These are phyloP conservation scores for Russula ochroleuca DNA, from an alignment of 768 basidiomycete species.

Conservation along the genomic window DNA sequence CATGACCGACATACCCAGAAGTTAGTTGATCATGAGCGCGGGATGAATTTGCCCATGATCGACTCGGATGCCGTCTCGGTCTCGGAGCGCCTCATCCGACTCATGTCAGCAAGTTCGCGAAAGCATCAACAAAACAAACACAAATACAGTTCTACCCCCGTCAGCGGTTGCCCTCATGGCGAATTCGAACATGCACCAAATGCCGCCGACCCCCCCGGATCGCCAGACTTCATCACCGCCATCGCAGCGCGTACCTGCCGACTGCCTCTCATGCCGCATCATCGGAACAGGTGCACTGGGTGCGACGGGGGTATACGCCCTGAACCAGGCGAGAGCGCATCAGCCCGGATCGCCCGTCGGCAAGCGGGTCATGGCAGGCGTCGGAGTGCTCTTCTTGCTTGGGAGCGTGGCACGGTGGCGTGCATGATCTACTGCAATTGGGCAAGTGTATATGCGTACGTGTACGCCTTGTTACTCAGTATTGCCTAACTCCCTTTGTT, in stretches of 20 bases:
- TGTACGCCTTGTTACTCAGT: neutral
- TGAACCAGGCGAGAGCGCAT: conserved; percentile 56
- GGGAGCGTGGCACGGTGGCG: conserved; percentile 26
- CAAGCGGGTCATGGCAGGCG: conserved; percentile 56
- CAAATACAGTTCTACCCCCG: neutral
- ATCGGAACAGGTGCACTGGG: conserved; percentile 62
- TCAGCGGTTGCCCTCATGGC: neutral
- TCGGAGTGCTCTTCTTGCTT: conserved; percentile 43
- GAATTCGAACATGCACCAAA: neutral
- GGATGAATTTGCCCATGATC: neutral
- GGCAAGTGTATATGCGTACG: neutral
- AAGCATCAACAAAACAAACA: neutral
- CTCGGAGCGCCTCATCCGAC: neutral
- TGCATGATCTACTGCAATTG: neutral
- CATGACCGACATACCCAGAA: neutral
- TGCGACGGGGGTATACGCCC: conserved; percentile 61
- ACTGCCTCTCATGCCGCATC: conserved; percentile 68
- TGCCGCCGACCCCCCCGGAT: neutral
- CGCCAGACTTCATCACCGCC: neutral
- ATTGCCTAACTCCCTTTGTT: neutral
- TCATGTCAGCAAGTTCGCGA: neutral
- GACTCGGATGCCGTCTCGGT: no score
- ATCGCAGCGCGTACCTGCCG: conserved; percentile 27
- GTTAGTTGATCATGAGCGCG: no score
- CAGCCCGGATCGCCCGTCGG: conserved; percentile 59